Base-by-base conservation (phyloP, 1,139 yeast genomes). In the Saccharomyces hybrid region DNA sequence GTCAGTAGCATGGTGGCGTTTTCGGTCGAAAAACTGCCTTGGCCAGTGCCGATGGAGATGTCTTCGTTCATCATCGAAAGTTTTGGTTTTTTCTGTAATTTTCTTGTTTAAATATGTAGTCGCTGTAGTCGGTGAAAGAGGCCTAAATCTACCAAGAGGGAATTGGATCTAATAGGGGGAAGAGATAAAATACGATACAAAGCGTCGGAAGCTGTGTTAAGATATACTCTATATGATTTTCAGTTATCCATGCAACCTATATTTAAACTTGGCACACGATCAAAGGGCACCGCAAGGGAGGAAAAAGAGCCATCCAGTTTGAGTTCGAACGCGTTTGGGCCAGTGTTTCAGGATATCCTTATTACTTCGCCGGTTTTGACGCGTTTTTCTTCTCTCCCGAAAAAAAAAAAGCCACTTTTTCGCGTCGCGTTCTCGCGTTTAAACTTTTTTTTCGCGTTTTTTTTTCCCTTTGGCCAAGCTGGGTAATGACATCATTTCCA, bases 181-280 rank as follows among this genome's bases (percentile, higher is more conserved):
- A 44, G 50, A 51, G 48, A 42, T 51, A 51, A 51, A 51, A 47
- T 44, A 32, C 41, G 20, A 26, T 26, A n/a, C 20, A 32, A 38
- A 46, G 42, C 42, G 42, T 34, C 42, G 9, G 42, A 34, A 34
- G 5, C 23, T 34, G 42, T 34, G 42, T 34, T 34, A 34, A 34
- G 23, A 34, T 34, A 34, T 34, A 34, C 42, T 34, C n/a, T 34
- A 34, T 34, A 34, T 34, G 42, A 34, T 34, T 34, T 14, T 34
- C 42, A 34, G 8, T 34, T 34, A 34, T 7, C 9, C 42, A 34
- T 34, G 42, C 42, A 34, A 34, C 42, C 1, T 34, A 34, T 34
- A 34, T 34, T 34, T 34, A 34, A 34, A 34, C 11, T 34, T 34
- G 1, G 42, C 20, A 14, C 7, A 16, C 7, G 42, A 34, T 34